A percentile compares a stretch with the other conserved stretches of the same genome.
Conservation (phyloP, 352 stramenopile genomes). For the Phytopythium ostracodes region DNA sequence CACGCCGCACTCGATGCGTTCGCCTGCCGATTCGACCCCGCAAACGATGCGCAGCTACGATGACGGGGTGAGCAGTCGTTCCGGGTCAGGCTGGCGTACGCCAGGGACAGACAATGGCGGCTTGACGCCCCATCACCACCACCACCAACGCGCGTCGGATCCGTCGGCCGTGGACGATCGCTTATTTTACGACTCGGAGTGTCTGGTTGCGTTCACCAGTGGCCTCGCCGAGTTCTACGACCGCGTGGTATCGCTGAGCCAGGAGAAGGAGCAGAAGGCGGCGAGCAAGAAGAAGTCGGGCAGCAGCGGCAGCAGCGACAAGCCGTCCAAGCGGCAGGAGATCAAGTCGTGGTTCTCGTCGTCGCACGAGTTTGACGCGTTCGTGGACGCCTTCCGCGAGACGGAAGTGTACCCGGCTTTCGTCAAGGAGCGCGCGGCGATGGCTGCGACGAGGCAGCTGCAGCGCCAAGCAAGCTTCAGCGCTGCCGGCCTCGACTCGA, state of each 20-base stretch:
- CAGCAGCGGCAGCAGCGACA: constrained; percentile 31
- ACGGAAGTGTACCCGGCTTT: constrained; percentile 45
- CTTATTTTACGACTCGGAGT: constrained; percentile 56
- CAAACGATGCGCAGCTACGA: constrained; percentile 32
- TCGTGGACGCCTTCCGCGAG: constrained; percentile 67
- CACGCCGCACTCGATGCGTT: constrained; percentile 26
- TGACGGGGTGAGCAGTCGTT: constrained; percentile 38
- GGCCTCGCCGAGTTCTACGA: constrained; percentile 70
- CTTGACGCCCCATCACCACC: constrained; percentile 2
- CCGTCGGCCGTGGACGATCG: constrained; percentile 43
- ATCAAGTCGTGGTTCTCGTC: constrained; percentile 86
- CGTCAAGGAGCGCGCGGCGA: constrained; percentile 33
- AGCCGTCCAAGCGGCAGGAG: constrained; percentile 72
- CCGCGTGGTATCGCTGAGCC: constrained; percentile 44
- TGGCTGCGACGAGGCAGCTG: constrained; percentile 19
- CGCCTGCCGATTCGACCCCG: constrained; percentile 24
- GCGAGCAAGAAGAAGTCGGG: constrained; percentile 43
- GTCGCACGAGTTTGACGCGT: constrained; percentile 77
- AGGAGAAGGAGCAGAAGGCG: constrained; percentile 59
- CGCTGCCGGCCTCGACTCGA: constrained; percentile 31
- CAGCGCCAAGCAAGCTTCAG: constrained; percentile 30
- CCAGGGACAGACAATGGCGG: constrained; percentile 1
- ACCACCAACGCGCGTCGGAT: constrained; percentile 9
- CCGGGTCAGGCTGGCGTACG: constrained; percentile 27
- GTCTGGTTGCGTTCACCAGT: constrained; percentile 41